Evolutionary conservation across 2,329 filamentous ascomycete species (phyloP), one percentile per base, ranked within the genome.

Genomic region (Neoarthrinium moseri): DNA sequence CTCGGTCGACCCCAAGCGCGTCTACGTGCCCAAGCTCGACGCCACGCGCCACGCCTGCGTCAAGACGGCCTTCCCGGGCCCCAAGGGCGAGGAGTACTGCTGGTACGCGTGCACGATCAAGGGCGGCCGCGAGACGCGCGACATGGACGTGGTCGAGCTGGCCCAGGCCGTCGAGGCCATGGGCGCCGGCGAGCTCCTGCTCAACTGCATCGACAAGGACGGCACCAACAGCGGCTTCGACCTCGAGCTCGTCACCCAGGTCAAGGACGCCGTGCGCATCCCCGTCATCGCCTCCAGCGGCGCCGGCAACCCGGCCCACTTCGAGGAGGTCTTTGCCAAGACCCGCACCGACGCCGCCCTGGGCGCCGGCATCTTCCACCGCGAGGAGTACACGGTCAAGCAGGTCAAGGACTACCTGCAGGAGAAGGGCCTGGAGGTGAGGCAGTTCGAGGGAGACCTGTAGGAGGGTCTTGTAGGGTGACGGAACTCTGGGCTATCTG

Each of bases 71-170:
- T 79, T 73, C 50, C 83, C 82, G 0, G 90, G 91, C 7, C 84
- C 88, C 18, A 77, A 80, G 34, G 91, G 91, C 22, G 89, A 96
- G 67, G 72, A 74, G 43, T 87, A 83, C 68, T 96, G 90, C 73
- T 99, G 92, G 92, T 99, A 96, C 66, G 91, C 94, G 47, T 97
- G 94, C 71, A 99, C 94, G 6, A 90, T 95, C 72, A 95, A 92
- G 71, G 94, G 94, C 37, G 94, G 94, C 6, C 84, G 94, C 50
- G 92, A 97, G 71, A 91, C 87, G n/a, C 82, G 91, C 49, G 91
- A 97, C 65, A 77, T 97, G 55, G 92, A 97, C 64, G 94, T 96
- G 13, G 81, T 91, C 12, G 88, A 97, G 70, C 80, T 99, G 8
- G 83, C 86, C 8, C 83, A 81, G 56, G 94, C 94, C 11, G 92